Percentiles rank a stretch among this genome's conserved stretches.
phyloP scores from a whole-genome alignment of 75 land plant species.

The Adiantum capillusveneris region DNA sequence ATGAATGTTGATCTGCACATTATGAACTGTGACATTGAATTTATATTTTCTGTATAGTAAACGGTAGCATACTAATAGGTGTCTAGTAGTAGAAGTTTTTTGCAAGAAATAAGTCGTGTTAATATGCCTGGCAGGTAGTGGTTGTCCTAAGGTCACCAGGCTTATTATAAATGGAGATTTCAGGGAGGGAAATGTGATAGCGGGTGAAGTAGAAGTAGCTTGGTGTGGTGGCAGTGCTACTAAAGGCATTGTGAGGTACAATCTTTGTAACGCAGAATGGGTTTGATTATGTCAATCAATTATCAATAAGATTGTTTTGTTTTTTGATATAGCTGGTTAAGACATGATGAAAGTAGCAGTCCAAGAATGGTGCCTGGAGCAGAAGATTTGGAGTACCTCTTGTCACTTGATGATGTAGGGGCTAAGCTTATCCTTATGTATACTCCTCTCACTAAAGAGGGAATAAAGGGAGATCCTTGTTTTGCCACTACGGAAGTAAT shows the following conservation, averaged over 20 bases:
- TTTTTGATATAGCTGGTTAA: slow-evolving; percentile 15
- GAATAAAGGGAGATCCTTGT: slow-evolving; percentile 24
- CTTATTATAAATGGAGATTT: slow-evolving; percentile 19
- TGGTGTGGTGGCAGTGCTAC: slow-evolving; percentile 33
- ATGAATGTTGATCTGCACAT: no score
- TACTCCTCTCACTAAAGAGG: slow-evolving; percentile 34
- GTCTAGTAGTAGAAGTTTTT: no score
- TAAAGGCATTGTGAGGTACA: slow-evolving; percentile 19
- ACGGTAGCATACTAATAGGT: no score
- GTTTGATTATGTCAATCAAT: no score
- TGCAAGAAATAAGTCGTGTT: no score
- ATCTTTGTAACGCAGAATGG: no score
- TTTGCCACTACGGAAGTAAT: slow-evolving; percentile 19
- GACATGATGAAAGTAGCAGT: slow-evolving; percentile 12
- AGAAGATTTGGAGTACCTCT: slow-evolving; percentile 20
- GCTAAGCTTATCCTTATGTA: slow-evolving; percentile 22
- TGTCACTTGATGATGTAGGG: slow-evolving; percentile 23
- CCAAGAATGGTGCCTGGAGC: slow-evolving; percentile 26
- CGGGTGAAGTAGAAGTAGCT: slow-evolving; percentile 22
- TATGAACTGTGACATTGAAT: no score
- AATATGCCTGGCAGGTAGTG: slow-evolving; percentile 13
- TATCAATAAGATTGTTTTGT: no score
- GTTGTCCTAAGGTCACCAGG: slow-evolving; percentile 20
- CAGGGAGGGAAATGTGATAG: slow-evolving; percentile 14
- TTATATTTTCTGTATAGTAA: no score